Conservation (phyloP, 2,329 filamentous ascomycete genomes). For the Teratosphaeria nubilosa region DNA sequence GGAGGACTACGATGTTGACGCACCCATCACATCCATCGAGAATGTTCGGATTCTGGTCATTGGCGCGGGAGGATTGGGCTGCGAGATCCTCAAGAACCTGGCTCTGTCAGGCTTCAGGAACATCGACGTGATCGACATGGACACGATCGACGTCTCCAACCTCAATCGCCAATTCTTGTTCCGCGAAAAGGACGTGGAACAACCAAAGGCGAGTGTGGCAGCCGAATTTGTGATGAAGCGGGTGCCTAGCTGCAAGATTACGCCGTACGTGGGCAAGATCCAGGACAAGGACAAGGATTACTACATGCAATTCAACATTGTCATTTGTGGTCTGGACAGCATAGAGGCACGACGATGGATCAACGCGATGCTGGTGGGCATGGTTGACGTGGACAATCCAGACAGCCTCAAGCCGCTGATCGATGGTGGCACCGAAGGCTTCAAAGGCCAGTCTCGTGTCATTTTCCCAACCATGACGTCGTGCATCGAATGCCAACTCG, state of each 20-base stretch:
- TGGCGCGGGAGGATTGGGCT: constrained; percentile 86
- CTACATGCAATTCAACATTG: constrained; percentile 91
- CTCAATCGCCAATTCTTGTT: constrained; percentile 97
- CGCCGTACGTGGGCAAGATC: constrained; percentile 85
- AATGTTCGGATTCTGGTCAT: constrained; percentile 55
- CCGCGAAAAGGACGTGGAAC: constrained; percentile 81
- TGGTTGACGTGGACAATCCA: constrained; percentile 73
- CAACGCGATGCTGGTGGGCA: constrained; percentile 81
- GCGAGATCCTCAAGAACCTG: constrained; percentile 92
- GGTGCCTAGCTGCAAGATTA: constrained; percentile 85
- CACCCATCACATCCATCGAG: constrained; percentile 48
- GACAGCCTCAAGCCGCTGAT: constrained; percentile 89
- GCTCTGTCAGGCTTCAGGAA: constrained; percentile 92
- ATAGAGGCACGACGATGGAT: constrained; percentile 99
- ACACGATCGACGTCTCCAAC: constrained; percentile 98
- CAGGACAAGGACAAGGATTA: constrained; percentile 95
- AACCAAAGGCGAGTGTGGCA: constrained; percentile 85
- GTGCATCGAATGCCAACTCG: constrained; percentile 95
- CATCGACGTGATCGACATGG: constrained; percentile 99
- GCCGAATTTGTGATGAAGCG: constrained; percentile 83
- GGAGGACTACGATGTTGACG: constrained; percentile 38
- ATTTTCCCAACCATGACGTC: constrained; percentile 86
- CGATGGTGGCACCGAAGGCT: constrained; percentile 94
- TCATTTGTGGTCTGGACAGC: constrained; percentile 91
- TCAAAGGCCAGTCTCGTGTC: constrained; percentile 93